Percentiles rank a stretch among this genome's conserved stretches.
phyloP scores from a whole-genome alignment of 371 early-diverging fungal genomes.

The Syncephalis plumigaleata region DNA sequence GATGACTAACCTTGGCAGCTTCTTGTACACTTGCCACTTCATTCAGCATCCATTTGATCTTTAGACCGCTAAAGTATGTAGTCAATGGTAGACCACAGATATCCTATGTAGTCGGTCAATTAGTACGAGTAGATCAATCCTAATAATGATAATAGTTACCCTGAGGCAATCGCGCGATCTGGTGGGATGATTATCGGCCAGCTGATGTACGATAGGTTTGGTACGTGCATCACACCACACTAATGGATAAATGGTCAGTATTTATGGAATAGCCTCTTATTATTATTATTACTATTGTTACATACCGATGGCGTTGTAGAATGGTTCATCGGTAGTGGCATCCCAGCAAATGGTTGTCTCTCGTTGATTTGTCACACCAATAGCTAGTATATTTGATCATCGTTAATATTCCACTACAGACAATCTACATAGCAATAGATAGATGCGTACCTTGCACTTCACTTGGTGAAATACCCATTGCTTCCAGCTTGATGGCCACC shows the following conservation, averaged over 20 bases:
- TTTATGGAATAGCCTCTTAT: no score
- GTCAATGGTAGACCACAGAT: slow-evolving; percentile 81
- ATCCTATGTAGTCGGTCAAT: slow-evolving; percentile 8
- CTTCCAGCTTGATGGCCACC: slow-evolving; percentile 41
- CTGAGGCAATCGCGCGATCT: neutral
- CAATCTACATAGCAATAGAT: no score
- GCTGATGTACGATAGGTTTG: slow-evolving; percentile 39
- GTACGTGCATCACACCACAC: slow-evolving; percentile 93
- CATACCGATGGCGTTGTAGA: slow-evolving; percentile 60
- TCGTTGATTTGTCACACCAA: slow-evolving; percentile 93
- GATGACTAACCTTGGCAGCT: slow-evolving; percentile 23
- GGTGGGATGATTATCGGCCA: slow-evolving; percentile 23
- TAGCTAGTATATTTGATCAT: no score
- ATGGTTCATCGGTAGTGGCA: slow-evolving; percentile 53
- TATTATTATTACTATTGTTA: slow-evolving; percentile 5
- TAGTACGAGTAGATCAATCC: neutral
- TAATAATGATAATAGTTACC: neutral
- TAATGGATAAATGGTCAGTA: slow-evolving; percentile 1
- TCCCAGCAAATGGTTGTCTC: slow-evolving; percentile 93
- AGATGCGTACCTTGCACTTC: slow-evolving; percentile 53
- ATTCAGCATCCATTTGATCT: slow-evolving; percentile 84
- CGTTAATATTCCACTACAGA: no score
- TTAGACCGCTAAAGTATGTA: slow-evolving; percentile 88
- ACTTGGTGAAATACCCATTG: slow-evolving; percentile 29
- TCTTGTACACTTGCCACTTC: slow-evolving; percentile 47